Base-by-base conservation (phyloP, 2,329 filamentous ascomycete species). In the Aspergillus texensis region DNA sequence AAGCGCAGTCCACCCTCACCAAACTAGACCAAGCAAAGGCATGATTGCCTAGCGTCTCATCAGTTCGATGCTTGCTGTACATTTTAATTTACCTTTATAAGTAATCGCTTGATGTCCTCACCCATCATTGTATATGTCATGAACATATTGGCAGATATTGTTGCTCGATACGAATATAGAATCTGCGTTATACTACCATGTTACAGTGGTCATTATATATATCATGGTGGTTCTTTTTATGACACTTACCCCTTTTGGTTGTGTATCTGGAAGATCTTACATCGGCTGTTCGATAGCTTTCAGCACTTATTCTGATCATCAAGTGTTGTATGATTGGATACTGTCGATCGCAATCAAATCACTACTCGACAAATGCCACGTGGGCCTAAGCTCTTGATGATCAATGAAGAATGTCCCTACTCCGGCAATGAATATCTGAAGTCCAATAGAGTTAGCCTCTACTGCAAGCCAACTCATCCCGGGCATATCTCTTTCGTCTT, bases 1-100 rank as follows among this genome's bases (percentile, higher is more conserved):
- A 82, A 63, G 76, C 79, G 11, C 79, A 83, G 67, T 70, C 66
- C 21, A 67, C 73, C n/a, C 70, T 82, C 58, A 75, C 70, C 52
- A 69, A 69, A 54, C 63, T 83, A 62, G 81, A 83, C 67, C 67
- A 70, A 58, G 70, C 68, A 54, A 59, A 64, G 28, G 21, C 32
- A 50, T 58, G 16, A 30, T 28, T 28, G 57, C 21, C 21, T 16
- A 14, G 4, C 11, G 45, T 24, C 24, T 48, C 21, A 12, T 12
- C 24, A 12, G 45, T 24, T 48, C 5, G 21, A 26, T 48, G 12
- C 28, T 43, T 19, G 34, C n/a, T 58, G n/a, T 58, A 32, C 57
- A 58, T 48, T 41, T 34, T 52, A 58, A 21, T 10, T 19, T 19
- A 52, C 3, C 10, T n/a, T 52, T 52, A 32, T 24, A n/a, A n/a